Evolutionary conservation across 352 stramenopile species (phyloP), one percentile per base, ranked within the genome.

Genomic region (Phytophthora fragariae): DNA sequence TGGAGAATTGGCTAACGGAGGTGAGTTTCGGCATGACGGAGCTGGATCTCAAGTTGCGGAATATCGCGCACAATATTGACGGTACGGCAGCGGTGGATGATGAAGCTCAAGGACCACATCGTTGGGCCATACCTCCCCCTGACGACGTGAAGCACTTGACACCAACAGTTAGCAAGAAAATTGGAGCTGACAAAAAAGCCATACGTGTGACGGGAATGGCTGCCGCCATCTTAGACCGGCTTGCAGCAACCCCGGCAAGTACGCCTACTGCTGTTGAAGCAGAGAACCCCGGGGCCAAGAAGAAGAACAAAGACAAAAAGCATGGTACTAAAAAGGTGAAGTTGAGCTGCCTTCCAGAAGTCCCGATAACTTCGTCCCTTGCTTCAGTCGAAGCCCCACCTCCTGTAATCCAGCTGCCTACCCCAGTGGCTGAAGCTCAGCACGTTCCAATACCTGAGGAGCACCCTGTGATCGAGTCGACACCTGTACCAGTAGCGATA

Each of bases 61-160:
- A 91, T 44, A 94, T 94, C 29, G 87, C 87, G 9, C 87, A 94
- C 65, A 94, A 93, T 64, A 94, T 93, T 39, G 87, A 94, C 57
- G 87, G 87, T n/a, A 90, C 83, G 12, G 73, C 82, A 4, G 82
- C 84, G 5, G 88, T 89, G 31, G 85, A 90, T n/a, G 87, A 92
- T 19, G 69, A 84, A 64, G 62, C 64, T 2, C 58, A 70, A 21
- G 75, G 73, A 9, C 72, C 68, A 19, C 80, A 76, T 37, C 85
- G 84, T 4, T 92, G 85, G 85, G 68, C 73, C 0, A 80, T 79
- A 9, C 85, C 85, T 10, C 72, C 71, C 5, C 39, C 68, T 1
- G 76, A 85, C 7, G 65, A 77, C 11, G 31, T 66, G 4, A 63
- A 85, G 39, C 66, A 67, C 2, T 10, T 63, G 21, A 56, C 72